Evolutionary conservation across 1,284 basidiomycete species (phyloP).

Genomic region (Trametes sp.): DNA sequence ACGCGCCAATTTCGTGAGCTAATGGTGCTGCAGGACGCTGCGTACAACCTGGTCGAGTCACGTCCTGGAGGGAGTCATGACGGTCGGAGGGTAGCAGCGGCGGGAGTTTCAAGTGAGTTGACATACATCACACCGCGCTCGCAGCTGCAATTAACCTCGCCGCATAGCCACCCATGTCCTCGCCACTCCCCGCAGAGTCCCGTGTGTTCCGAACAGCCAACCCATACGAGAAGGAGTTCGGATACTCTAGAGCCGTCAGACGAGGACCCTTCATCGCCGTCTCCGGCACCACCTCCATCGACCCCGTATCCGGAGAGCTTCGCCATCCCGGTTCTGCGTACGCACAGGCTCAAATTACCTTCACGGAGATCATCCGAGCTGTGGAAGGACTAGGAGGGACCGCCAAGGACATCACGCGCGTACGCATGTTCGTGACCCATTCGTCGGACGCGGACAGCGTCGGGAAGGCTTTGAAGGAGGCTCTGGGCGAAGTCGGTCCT

Average conservation of each 20-base stretch:
- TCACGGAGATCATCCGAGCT: conserved; percentile 51
- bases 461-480: conserved; percentile 53
- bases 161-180: conserved; percentile 1
- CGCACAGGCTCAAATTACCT: conserved; percentile 50
- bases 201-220: conserved; percentile 42
- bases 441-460: conserved; percentile 51
- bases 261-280: conserved; percentile 58
- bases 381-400: conserved; percentile 51
- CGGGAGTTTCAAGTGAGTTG: neutral
- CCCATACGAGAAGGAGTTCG: conserved; percentile 56
- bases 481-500: conserved; percentile 50
- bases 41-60: conserved; percentile 1
- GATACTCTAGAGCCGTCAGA: conserved; percentile 57
- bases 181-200: neutral
- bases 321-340: conserved; percentile 53
- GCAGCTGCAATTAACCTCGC: neutral
- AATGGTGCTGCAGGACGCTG: neutral
- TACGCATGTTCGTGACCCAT: conserved; percentile 56
- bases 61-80: neutral
- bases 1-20: no score
- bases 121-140: neutral
- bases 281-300: conserved; percentile 59
- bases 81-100: neutral
- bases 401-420: conserved; percentile 50
- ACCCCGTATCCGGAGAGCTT: conserved; percentile 48